Base-by-base conservation (phyloP, 2,329 filamentous ascomycete genomes). In the Aspergillus fumigatus region DNA sequence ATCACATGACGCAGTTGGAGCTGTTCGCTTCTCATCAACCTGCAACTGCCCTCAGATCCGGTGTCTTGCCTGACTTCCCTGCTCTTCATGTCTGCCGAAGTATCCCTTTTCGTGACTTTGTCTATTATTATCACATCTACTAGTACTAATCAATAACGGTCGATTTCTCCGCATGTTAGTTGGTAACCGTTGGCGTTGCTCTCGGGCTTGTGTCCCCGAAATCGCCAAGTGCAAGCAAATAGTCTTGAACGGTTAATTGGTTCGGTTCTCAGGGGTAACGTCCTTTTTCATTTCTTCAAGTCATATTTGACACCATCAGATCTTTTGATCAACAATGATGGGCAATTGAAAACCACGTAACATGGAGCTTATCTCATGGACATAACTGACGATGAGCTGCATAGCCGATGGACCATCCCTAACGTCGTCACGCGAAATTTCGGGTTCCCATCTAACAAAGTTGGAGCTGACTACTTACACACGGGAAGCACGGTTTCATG, bases 401-500 rank as follows among this genome's bases (percentile, higher is more conserved):
- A 14, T 38, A 17, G 32, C 14, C 32, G 32, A 38, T 38, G 17
- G 32, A 38, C 7, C 1, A 38, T 38, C 32, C 11, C 32, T 14
- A 17, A 14, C 5, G 14, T 17, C 5, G 14, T 38, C 32, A 38
- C 32, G 5, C 14, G 17, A 2, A 38, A 14, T 17, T 14, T 17
- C 32, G 6, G 32, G 4, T 6, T 1, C 14, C 14, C 32, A 7
- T 14, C 32, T 3, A 2, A 7, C 6, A 17, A 7, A 38, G 32
- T 38, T 38, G 32, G 32, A 38, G 4, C 14, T 35, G 32, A 17
- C 32, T 38, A 14, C 14, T 17, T 38, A 47, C 26, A 54, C 53
- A 61, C 54, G 53, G 59, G 50, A 60, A 38, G 53, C 38, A 45
- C 54, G 56, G 64, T 67, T 67, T 67, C 61, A 61, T 29, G 49